phyloP scores from a whole-genome alignment of 768 basidiomycete genomes.

The Phlebiopsis flavidoalba region DNA sequence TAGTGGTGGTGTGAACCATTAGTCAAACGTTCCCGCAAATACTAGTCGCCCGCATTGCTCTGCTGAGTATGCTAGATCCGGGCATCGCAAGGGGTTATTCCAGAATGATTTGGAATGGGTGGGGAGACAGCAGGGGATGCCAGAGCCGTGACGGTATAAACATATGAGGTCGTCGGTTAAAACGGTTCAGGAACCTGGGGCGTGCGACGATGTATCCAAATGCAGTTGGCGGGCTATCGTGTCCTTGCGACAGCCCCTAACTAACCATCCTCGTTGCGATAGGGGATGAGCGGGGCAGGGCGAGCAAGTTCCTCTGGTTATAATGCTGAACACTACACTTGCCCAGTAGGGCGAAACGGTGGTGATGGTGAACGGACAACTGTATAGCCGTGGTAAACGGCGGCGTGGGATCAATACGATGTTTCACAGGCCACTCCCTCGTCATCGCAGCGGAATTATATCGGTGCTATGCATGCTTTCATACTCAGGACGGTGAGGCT shows the following conservation, averaged over 20 bases:
- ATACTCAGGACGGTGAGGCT: too few relatives aligned
- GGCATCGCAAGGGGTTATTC: not conserved
- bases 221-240: not conserved
- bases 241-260: not conserved
- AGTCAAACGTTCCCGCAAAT: not conserved
- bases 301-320: not conserved
- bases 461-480: too few relatives aligned
- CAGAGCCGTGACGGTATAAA: not conserved
- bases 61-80: not conserved
- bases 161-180: not conserved
- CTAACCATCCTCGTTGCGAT: too few relatives aligned
- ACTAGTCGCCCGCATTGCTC: not conserved
- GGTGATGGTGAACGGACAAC: not conserved
- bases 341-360: not conserved
- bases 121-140: not conserved
- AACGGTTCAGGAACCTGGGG: not conserved
- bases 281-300: not conserved
- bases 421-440: not conserved
- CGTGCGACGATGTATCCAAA: not conserved
- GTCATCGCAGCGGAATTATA: too few relatives aligned
- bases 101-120: not conserved
- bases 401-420: not conserved
- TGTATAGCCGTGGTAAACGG: not conserved
- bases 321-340: not conserved
- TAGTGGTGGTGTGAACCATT: not conserved